Base-by-base conservation (phyloP, 768 basidiomycete genomes). In the Gloeostereum incarnatum region DNA sequence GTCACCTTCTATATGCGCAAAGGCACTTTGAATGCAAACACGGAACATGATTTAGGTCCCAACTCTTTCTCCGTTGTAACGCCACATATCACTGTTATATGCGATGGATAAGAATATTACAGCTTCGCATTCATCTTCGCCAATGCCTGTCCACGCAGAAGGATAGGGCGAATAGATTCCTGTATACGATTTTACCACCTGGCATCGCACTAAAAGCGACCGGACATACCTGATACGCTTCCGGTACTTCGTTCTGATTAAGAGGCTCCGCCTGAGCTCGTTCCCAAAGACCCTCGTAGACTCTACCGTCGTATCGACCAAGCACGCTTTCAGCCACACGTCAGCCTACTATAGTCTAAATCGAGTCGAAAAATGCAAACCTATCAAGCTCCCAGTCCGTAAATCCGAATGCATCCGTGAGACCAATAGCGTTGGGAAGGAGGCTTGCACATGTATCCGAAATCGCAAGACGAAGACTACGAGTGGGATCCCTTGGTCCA, bases 301-400 rank as follows among this genome's bases (percentile, higher is more conserved):
- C 81, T 9, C 62, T 68, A 2, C 83, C 84, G 46, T 77, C 65
- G 36, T 66, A 65, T 2, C 75, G 71, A 1, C 82, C 82, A 16
- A 84, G 57, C 0, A 78, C 74, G 52, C 80, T 81, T 24, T 40
- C 13, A 35, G 35, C 38, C 20, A 29, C 17, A 19, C 25, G 19
- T 33, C 22, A 11, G 8, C 17, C 11, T 21, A n/a, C 29, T 35
- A 19, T 24, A 38, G 26, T 4, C 11, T 16, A 18, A 16, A 31
- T 18, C 13, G 6, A 5, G 24, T 19, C 21, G 17, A 20, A n/a
- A 5, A 22, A 25, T 13, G 22, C 62, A 11, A 35, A 75, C 75
- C 78, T 81, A 45, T 84, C 71, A 13, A 87, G 58, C 36, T 83
- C 74, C 78, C 80, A 87, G 48, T 87, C 82, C 0, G 73, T 66